Conservation (phyloP, 345 rosid species). For the Lepidium aucheri region DNA sequence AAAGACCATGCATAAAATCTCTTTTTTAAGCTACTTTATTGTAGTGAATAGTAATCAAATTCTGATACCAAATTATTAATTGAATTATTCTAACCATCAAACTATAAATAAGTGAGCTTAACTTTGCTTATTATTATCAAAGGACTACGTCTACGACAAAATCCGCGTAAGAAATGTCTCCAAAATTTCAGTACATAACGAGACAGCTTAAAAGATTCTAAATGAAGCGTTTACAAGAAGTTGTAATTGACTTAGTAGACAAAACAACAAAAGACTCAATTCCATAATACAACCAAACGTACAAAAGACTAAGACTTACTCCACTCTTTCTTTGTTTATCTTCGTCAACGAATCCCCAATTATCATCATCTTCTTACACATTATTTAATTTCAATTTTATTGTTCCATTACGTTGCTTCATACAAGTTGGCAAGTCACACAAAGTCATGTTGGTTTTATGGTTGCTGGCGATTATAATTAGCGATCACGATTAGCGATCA, state of each 20-base stretch:
- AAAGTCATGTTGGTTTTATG: no score
- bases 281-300: constrained; percentile 14
- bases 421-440: no score
- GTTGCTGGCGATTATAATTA: no score
- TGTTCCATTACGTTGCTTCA: background rate
- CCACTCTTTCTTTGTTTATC: constrained; percentile 7
- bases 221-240: constrained; percentile 11
- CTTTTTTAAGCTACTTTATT: no score
- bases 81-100: no score
- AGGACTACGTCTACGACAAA: background rate
- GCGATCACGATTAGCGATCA: no score
- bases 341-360: constrained; percentile 11
- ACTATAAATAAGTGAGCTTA: no score
- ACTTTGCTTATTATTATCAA: background rate
- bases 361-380: background rate
- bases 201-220: constrained; percentile 6
- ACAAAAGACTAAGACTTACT: constrained; percentile 25
- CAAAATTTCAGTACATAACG: background rate
- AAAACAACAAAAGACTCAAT: constrained; percentile 12
- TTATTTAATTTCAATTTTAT: background rate
- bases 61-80: no score
- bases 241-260: constrained; percentile 28
- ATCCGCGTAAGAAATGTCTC: background rate
- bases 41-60: no score
- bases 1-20: no score